Percentiles rank a stretch among this genome's conserved stretches.
Evolutionary conservation across 163 green algal species (phyloP).

Genomic region (Scenedesmus sp.): DNA sequence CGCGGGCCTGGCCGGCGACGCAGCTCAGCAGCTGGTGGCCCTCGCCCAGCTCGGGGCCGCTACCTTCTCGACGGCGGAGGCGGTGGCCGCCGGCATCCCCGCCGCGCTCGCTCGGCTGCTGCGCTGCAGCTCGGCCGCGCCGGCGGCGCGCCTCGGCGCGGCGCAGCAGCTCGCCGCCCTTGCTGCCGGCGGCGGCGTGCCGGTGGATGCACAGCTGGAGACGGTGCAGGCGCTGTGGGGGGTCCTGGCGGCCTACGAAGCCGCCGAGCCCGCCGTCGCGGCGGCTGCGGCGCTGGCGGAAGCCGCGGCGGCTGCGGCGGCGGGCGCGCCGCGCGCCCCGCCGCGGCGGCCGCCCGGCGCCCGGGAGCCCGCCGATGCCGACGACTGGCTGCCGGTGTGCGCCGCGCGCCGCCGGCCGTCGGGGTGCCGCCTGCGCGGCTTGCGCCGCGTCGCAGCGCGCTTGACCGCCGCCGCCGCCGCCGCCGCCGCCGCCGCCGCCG

Average conservation of each 20-base stretch:
- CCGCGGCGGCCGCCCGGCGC: no score
- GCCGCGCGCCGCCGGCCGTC: no score
- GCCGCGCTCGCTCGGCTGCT: background rate
- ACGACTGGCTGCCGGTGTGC: slow-evolving; percentile 35
- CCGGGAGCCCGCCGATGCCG: slow-evolving; percentile 20
- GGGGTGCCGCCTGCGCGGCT: no score
- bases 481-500: no score
- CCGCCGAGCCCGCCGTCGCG: slow-evolving; percentile 5
- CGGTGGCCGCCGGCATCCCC: background rate
- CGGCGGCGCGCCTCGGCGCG: slow-evolving; percentile 6
- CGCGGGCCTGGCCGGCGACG: background rate
- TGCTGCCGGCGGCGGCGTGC: slow-evolving; percentile 5
- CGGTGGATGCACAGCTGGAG: background rate
- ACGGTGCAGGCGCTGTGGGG: slow-evolving; percentile 21
- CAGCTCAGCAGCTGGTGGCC: background rate
- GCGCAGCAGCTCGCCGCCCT: slow-evolving; percentile 21
- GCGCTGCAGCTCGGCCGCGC: slow-evolving; percentile 23
- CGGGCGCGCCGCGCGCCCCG: no score
- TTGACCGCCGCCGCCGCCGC: no score
- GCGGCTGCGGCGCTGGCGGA: slow-evolving; percentile 5
- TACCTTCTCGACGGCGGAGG: background rate
- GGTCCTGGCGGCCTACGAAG: slow-evolving; percentile 9
- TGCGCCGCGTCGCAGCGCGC: no score
- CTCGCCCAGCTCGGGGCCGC: slow-evolving; percentile 2
- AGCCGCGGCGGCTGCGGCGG: no score